Percentiles rank a stretch among this genome's conserved stretches.
These are phyloP conservation scores for Epichloe typhina DNA, from an alignment of 2,329 filamentous ascomycete genomes.

Conservation along the genomic window DNA sequence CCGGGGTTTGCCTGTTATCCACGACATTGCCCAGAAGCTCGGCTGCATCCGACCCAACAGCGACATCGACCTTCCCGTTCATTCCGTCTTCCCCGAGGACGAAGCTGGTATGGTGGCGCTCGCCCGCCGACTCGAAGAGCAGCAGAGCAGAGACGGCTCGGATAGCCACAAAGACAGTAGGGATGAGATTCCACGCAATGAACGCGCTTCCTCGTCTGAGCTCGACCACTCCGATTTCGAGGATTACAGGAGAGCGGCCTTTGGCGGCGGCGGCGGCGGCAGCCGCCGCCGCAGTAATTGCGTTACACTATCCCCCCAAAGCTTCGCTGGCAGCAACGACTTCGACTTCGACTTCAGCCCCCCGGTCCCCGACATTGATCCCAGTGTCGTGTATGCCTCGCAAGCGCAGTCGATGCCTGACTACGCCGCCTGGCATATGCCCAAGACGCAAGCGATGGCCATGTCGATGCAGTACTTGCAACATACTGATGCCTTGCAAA, in stretches of 20 bases:
- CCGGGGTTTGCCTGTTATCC: conserved; percentile 48
- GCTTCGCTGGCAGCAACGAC: conserved; percentile 28
- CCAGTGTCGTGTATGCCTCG: conserved; percentile 21
- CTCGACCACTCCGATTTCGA: conserved; percentile 43
- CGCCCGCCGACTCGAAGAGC: conserved; percentile 38
- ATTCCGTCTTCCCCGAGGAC: conserved; percentile 48
- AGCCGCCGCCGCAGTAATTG: conserved; percentile 15
- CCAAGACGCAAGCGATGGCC: conserved; percentile 14
- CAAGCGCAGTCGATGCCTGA: conserved; percentile 21
- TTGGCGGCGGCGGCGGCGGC: conserved; percentile 22
- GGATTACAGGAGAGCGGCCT: conserved; percentile 37
- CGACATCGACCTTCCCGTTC: conserved; percentile 44
- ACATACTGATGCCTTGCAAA: conserved; percentile 24
- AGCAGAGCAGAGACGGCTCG: conserved; percentile 27
- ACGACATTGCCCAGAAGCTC: conserved; percentile 51
- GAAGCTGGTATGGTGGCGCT: conserved; percentile 44
- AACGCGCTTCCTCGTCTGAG: conserved; percentile 42
- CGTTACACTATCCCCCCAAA: conserved; percentile 40
- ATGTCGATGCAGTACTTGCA: conserved; percentile 29
- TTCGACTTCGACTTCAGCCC: conserved; percentile 26
- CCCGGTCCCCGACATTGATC: conserved; percentile 20
- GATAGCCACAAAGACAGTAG: conserved; percentile 16
- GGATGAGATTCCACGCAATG: conserved; percentile 9
- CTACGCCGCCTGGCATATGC: conserved; percentile 20
- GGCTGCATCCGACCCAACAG: conserved; percentile 50